These are phyloP conservation scores for Podaxis sp. DNA, from an alignment of 768 basidiomycete species.

Conservation along the genomic window DNA sequence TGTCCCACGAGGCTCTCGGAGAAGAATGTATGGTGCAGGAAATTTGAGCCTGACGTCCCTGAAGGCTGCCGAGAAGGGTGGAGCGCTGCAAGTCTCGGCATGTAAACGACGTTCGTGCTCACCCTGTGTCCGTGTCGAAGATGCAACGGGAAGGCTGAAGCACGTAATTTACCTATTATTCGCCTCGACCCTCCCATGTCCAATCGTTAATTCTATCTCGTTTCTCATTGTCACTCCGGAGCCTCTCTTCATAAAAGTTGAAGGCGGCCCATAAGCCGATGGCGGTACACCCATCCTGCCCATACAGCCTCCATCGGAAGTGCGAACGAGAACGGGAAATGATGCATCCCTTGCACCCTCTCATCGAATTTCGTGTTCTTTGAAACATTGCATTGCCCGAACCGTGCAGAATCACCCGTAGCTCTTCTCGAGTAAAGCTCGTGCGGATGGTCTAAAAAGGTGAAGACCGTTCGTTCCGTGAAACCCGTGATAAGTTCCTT, in stretches of 20 bases:
- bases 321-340: slow-evolving; percentile 39
- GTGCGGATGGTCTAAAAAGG: slow-evolving; percentile 12
- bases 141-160: neutral
- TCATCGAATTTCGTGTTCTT: slow-evolving; percentile 27
- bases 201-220: slow-evolving; percentile 34
- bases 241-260: slow-evolving; percentile 31
- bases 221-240: slow-evolving; percentile 35
- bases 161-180: slow-evolving; percentile 35
- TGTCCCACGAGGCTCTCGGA: neutral
- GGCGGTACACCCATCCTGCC: neutral
- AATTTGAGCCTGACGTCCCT: slow-evolving; percentile 6
- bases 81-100: slow-evolving; percentile 18
- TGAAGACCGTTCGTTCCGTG: neutral
- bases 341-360: slow-evolving; percentile 34
- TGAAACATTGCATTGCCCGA: neutral
- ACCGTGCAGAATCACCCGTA: slow-evolving; percentile 25
- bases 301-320: slow-evolving; percentile 32
- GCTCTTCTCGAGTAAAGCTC: slow-evolving; percentile 31
- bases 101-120: slow-evolving; percentile 21
- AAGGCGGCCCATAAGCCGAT: slow-evolving; percentile 25
- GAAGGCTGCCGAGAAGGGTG: slow-evolving; percentile 6
- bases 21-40: slow-evolving; percentile 1
- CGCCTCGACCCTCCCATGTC: slow-evolving; percentile 35
- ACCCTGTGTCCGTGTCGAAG: slow-evolving; percentile 20
- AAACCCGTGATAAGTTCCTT: neutral